Base-by-base conservation (phyloP, 2,329 filamentous ascomycete species). In the Cladosporium oxysporum region DNA sequence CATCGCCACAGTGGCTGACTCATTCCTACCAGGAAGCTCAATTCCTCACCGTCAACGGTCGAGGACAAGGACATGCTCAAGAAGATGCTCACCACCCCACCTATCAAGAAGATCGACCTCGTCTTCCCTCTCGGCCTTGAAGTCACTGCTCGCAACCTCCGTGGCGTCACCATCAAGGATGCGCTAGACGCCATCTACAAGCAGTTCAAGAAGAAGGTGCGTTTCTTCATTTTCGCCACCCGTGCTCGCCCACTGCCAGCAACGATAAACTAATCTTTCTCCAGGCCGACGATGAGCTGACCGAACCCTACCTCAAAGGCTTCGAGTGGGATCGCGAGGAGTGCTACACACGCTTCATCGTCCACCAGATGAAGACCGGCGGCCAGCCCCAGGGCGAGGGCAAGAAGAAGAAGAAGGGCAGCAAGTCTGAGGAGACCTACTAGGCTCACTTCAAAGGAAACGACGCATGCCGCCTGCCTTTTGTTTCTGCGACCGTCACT, bases 251-350 rank as follows among this genome's bases (percentile, higher is more conserved):
- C 64, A 76, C 69, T 29, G 65, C 68, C 41, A 11, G 31, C 16
- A 16, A 28, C 8, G n/a, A 23, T 23, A 26, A 28, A 58, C 62
- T 64, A 58, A 65, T 57, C 44, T 44, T 26, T 21, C 28, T 2
- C 23, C 73, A 97, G 93, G 86, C 90, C 68, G 94, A 98, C 75
- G 94, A 98, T 78, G 94, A 97, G 79, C 85, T 98, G 68, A 91
- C 94, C 65, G 84, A 87, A 71, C 92, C 93, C 70, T 92, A 93
- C 84, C 89, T 98, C 72, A 90, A 90, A 75, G 94, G 94, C 71
- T 97, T 98, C 83, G 93, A 97, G 84, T 97, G 93, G 93, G 91
- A 97, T 81, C 91, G 90, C 78, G 91, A 96, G 73, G 92, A 96
- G 81, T 92, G 88, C 76, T 97, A 92, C 89, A 94, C 91, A 64